Base-by-base conservation (phyloP, 495 filamentous ascomycete species). In the Trichocladium antarcticum region DNA sequence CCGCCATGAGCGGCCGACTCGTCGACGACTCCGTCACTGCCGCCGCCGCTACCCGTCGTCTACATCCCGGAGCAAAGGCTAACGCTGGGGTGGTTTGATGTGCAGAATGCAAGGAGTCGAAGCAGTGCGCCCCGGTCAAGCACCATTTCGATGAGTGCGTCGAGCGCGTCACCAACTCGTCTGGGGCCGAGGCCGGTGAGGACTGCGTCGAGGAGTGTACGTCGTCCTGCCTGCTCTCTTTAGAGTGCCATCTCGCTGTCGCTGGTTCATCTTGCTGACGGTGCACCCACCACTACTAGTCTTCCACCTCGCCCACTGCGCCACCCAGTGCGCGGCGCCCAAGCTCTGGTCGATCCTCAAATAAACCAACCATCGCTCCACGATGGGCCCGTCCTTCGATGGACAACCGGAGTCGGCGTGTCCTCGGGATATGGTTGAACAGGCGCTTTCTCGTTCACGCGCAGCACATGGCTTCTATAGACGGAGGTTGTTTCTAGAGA, bases 171-270 rank as follows among this genome's bases (percentile, higher is more conserved):
- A 90, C 81, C 49, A 68, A 68, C 58, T 79, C 84, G 65, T 70
- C 84, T 15, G 62, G 69, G 24, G 65, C 66, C 41, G 81, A 76
- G 55, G 72, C 75, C 63, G 74, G 76, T 68, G 92, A 98, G 77
- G 90, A 98, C 74, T 98, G 92, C 60, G 86, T 98, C 54, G 92
- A 98, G 76, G 92, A 98, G 77, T 98, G 92, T 96, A 82, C 74
- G 89, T 80, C 19, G 19, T 36, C 36, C 6, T n/a, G 38, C 9
- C 28, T 1, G 14, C 17, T 22, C 58, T 6, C 20, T 7, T n/a
- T 5, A 6, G 16, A 17, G n/a, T n/a, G n/a, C 17, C 8, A 22
- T 16, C 20, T 11, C 15, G 10, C 5, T 1, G 12, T 7, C 34
- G 14, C 27, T 28, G 3, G 16, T n/a, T n/a, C 24, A 3, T 8